phyloP scores from a whole-genome alignment of 2,329 filamentous ascomycete species.

The Paecilomyces sp. region DNA sequence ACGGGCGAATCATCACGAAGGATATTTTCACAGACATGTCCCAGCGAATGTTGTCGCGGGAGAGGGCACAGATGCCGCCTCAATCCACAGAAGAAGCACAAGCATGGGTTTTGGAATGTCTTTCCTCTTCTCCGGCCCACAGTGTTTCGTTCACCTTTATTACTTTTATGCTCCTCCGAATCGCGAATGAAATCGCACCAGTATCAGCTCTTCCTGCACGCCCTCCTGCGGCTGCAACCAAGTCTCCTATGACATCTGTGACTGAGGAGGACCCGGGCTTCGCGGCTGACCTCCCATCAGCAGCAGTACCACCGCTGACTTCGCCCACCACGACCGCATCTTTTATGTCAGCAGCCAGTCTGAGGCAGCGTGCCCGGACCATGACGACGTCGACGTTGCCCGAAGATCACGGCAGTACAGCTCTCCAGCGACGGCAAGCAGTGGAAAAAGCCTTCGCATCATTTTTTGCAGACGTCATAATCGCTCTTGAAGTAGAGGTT shows the following conservation, averaged over 20 bases:
- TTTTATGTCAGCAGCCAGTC: slow-evolving; percentile 21
- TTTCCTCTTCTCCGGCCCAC: slow-evolving; percentile 66
- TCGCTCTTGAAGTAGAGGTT: slow-evolving; percentile 41
- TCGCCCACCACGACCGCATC: slow-evolving; percentile 7
- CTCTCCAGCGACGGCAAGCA: slow-evolving; percentile 48
- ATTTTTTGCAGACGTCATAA: slow-evolving; percentile 58
- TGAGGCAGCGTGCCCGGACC: slow-evolving; percentile 21
- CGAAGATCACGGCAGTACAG: slow-evolving; percentile 37
- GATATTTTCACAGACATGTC: slow-evolving; percentile 65
- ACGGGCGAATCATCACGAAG: slow-evolving; percentile 70
- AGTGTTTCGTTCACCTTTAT: slow-evolving; percentile 88
- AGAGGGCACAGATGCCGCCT: slow-evolving; percentile 43
- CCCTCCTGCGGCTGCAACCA: slow-evolving; percentile 7
- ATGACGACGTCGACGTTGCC: slow-evolving; percentile 20
- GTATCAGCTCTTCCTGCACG: slow-evolving; percentile 16
- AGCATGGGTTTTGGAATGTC: slow-evolving; percentile 62
- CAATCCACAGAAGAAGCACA: slow-evolving; percentile 49
- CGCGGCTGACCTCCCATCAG: slow-evolving; percentile 7
- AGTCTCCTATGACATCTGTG: slow-evolving; percentile 11
- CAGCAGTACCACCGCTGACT: slow-evolving; percentile 7
- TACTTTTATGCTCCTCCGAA: slow-evolving; percentile 63
- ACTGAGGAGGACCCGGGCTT: neutral
- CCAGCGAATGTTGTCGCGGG: slow-evolving; percentile 44
- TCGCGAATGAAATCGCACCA: slow-evolving; percentile 49
- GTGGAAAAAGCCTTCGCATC: slow-evolving; percentile 58